Percentiles rank a stretch among this genome's conserved stretches.
Conservation (phyloP, 192 early-diverging fungal genomes). For the Coemansia sp. region DNA sequence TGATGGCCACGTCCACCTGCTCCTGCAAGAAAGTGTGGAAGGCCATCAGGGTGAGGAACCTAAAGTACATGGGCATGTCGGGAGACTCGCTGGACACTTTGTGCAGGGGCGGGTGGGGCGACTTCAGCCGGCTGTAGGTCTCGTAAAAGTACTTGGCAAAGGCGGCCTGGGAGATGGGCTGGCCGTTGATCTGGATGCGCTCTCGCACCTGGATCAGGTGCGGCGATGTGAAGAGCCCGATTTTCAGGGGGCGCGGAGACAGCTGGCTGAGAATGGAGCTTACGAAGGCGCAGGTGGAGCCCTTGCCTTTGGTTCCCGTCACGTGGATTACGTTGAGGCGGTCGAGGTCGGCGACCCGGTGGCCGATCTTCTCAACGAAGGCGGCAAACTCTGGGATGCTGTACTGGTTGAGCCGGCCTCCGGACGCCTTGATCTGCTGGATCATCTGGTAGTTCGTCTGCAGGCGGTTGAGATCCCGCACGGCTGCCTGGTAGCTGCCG, state of each 20-base stretch:
- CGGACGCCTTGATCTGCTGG: conserved; percentile 60
- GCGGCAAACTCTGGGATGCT: conserved; percentile 36
- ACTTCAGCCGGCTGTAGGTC: conserved; percentile 71
- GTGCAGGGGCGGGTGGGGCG: conserved; percentile 18
- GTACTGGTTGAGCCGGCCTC: conserved; percentile 28
- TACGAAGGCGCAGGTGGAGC: conserved; percentile 78
- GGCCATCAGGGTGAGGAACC: conserved; percentile 87
- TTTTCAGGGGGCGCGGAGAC: conserved; percentile 10
- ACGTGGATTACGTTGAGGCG: conserved; percentile 74
- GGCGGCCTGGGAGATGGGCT: conserved; percentile 65
- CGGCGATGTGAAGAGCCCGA: conserved; percentile 90
- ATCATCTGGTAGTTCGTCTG: conserved; percentile 85
- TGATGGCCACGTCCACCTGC: conserved; percentile 73
- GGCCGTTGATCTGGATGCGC: conserved; percentile 89
- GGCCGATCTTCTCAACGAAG: conserved; percentile 28
- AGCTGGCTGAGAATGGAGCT: conserved; percentile 70
- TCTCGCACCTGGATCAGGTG: conserved; percentile 91
- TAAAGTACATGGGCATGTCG: conserved; percentile 75
- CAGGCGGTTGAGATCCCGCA: conserved; percentile 74
- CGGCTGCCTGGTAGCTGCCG: conserved; percentile 53
- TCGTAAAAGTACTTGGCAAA: conserved; percentile 90
- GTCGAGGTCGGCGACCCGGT: conserved; percentile 66
- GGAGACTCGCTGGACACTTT: conserved; percentile 22
- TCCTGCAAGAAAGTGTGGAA: conserved; percentile 84
- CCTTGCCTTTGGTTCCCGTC: conserved; percentile 86